These are phyloP conservation scores for Fusarium tanahbumbuense DNA, from an alignment of 2,329 filamentous ascomycete genomes.

Conservation along the genomic window DNA sequence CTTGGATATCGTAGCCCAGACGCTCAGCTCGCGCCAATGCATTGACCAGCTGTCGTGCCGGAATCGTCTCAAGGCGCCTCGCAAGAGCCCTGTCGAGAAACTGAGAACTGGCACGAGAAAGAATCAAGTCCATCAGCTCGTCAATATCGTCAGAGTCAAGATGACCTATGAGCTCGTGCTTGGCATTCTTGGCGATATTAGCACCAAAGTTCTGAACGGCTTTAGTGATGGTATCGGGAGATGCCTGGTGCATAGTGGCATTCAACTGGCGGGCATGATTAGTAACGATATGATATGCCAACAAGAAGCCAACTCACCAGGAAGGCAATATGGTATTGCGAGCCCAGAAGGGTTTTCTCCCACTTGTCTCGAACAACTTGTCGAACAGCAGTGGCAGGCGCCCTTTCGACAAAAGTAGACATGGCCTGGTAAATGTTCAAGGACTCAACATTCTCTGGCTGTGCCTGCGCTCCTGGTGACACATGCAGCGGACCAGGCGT, in stretches of 20 bases:
- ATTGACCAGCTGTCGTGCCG: constrained; percentile 66
- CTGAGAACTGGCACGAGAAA: constrained; percentile 59
- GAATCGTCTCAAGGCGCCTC: constrained; percentile 64
- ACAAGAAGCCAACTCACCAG: constrained; percentile 55
- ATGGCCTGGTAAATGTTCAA: constrained; percentile 42
- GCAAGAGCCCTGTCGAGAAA: constrained; percentile 67
- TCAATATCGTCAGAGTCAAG: constrained; percentile 59
- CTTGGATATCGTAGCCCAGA: constrained; percentile 65
- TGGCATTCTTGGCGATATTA: constrained; percentile 56
- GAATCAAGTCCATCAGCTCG: constrained; percentile 56
- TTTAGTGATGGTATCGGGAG: constrained; percentile 51
- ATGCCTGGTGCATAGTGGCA: constrained; percentile 60
- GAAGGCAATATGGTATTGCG: constrained; percentile 65
- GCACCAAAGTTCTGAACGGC: constrained; percentile 60
- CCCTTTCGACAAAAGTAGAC: constrained; percentile 51
- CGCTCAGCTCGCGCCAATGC: constrained; percentile 67
- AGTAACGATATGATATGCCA: constrained; percentile 26
- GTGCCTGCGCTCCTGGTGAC: constrained; percentile 3
- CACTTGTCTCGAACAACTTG: constrained; percentile 63
- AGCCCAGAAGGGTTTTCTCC: constrained; percentile 62
- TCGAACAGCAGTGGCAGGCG: constrained; percentile 59
- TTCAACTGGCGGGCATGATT: constrained; percentile 57
- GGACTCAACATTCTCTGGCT: constrained; percentile 44
- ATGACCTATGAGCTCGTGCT: constrained; percentile 56
- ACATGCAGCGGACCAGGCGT: not conserved